A percentile compares a stretch with the other conserved stretches of the same genome.
phyloP scores from a whole-genome alignment of 192 early-diverging fungal genomes.

The Coemansia sp. region DNA sequence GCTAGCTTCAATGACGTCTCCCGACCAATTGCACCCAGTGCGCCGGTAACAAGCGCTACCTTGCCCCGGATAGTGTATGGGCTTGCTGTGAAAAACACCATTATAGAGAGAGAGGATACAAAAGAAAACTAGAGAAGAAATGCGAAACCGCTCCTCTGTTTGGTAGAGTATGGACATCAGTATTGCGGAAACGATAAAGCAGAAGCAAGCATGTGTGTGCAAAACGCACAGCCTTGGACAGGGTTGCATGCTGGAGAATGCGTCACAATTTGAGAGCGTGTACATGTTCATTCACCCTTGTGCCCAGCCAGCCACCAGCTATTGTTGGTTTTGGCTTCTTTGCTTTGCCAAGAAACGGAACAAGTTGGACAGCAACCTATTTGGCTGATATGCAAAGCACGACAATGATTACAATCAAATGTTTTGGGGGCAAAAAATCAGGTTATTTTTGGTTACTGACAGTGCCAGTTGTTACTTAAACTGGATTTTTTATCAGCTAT shows the following conservation, averaged over 20 bases:
- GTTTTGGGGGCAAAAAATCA: no score
- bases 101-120: background rate
- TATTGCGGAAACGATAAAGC: background rate
- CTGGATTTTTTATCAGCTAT: no score
- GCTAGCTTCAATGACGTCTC: slow-evolving; percentile 16
- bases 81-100: background rate
- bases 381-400: no score
- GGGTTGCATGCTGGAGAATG: background rate
- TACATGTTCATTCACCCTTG: background rate
- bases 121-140: background rate
- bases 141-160: background rate
- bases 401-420: no score
- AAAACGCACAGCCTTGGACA: background rate
- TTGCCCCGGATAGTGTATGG: slow-evolving; percentile 17
- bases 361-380: no score
- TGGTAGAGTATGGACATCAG: no score
- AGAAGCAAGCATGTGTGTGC: background rate
- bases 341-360: background rate
- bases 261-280: background rate
- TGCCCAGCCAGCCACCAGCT: background rate
- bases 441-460: no score
- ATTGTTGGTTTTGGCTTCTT: background rate
- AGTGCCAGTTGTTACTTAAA: no score
- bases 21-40: slow-evolving; percentile 35
- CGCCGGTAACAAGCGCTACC: slow-evolving; percentile 45